Evolutionary conservation across 1,139 yeast species (phyloP).

Genomic region (Debaryomycetaceae sp.): DNA sequence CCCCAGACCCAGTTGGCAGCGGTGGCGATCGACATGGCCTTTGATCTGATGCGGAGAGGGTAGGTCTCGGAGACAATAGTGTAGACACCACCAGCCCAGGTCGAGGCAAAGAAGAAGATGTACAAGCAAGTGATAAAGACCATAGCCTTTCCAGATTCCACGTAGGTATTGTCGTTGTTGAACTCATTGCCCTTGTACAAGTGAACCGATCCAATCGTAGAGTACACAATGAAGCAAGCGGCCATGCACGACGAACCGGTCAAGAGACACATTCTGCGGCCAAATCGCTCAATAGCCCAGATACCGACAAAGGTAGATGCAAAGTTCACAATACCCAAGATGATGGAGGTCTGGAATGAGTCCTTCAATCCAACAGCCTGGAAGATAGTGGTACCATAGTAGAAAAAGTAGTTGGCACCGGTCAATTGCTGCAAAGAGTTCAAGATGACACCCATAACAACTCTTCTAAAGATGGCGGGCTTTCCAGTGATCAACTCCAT

Average conservation of each 20-base stretch:
- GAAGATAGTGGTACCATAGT: conserved; percentile 72
- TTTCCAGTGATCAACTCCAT: conserved; percentile 13
- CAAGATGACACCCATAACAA: conserved; percentile 42
- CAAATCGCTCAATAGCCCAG: conserved; percentile 58
- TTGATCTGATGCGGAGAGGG: conserved; percentile 71
- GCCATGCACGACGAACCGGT: conserved; percentile 38
- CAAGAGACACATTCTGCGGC: conserved; percentile 59
- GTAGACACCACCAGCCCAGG: conserved; percentile 85
- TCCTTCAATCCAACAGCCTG: conserved; percentile 65
- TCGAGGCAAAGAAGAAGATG: conserved; percentile 74
- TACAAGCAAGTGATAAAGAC: conserved; percentile 71
- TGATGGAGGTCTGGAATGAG: conserved; percentile 63
- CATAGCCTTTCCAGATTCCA: conserved; percentile 62
- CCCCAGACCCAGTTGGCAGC: conserved; percentile 78
- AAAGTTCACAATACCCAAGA: conserved; percentile 54
- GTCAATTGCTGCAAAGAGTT: conserved; percentile 70
- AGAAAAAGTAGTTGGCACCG: conserved; percentile 76
- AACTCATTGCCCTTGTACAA: conserved; percentile 42
- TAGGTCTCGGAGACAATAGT: conserved; percentile 71
- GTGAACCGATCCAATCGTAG: conserved; percentile 47
- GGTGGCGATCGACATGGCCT: conserved; percentile 67
- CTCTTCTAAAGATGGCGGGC: conserved; percentile 15
- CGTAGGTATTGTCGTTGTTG: conserved; percentile 14
- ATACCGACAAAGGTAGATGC: conserved; percentile 63
- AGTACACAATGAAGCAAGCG: conserved; percentile 48